These are phyloP conservation scores for Cyathus striatus DNA, from an alignment of 768 basidiomycete genomes.

Conservation along the genomic window DNA sequence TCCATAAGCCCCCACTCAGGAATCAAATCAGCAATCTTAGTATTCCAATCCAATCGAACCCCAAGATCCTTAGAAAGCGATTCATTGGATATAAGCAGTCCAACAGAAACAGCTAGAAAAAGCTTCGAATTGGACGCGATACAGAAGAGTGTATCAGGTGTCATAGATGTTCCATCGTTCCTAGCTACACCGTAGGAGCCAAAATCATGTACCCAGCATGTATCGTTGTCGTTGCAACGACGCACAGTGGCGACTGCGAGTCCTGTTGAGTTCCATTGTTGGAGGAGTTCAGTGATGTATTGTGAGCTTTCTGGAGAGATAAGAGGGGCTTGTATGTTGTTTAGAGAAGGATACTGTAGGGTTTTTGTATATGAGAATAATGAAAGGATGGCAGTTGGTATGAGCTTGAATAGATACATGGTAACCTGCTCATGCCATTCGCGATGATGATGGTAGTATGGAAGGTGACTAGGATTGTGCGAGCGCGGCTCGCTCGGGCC, in stretches of 20 bases:
- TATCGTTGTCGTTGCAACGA: constrained; percentile 19
- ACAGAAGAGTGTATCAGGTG: constrained; percentile 37
- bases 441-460: too few species aligned
- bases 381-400: too few species aligned
- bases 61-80: constrained; percentile 25
- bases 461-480: too few species aligned
- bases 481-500: too few species aligned
- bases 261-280: constrained; percentile 33
- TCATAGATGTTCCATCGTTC: constrained; percentile 26
- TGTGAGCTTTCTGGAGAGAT: constrained; percentile 19
- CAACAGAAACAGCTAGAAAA: constrained; percentile 31
- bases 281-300: constrained; percentile 20
- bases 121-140: constrained; percentile 42
- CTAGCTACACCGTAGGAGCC: constrained; percentile 31
- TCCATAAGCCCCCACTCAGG: constrained; percentile 36
- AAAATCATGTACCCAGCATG: constrained; percentile 32
- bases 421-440: too few species aligned
- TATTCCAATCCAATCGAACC: constrained; percentile 27
- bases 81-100: constrained; percentile 32
- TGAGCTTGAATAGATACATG: too few species aligned
- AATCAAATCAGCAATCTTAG: constrained; percentile 28
- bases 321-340: not conserved
- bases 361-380: too few species aligned
- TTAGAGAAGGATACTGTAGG: too few species aligned
- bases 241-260: constrained; percentile 34